These are phyloP conservation scores for Populus deltoides DNA, from an alignment of 345 rosid species.

Conservation along the genomic window DNA sequence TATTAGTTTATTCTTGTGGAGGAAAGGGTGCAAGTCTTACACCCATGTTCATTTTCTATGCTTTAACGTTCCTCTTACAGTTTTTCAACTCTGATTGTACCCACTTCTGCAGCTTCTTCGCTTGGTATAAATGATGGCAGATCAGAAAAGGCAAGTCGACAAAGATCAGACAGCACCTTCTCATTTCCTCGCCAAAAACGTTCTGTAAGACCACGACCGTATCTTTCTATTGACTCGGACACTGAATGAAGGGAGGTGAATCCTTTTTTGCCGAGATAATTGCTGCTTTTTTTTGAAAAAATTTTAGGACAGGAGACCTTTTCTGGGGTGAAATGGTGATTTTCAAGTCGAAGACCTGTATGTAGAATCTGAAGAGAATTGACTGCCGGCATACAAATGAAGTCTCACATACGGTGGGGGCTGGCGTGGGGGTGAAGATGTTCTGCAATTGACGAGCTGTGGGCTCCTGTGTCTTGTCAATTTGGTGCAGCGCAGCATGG, in stretches of 20 bases:
- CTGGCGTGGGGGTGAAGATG: neutral
- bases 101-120: slow-evolving; percentile 66
- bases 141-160: slow-evolving; percentile 61
- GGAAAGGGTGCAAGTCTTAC: slow-evolving; percentile 2
- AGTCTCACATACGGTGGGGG: neutral
- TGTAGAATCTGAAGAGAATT: slow-evolving; percentile 3
- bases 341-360: neutral
- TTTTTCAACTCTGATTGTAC: slow-evolving; percentile 16
- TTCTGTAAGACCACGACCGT: slow-evolving; percentile 69
- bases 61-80: neutral
- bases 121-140: slow-evolving; percentile 70
- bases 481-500: slow-evolving; percentile 9
- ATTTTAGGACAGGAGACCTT: slow-evolving; percentile 10
- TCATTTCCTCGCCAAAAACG: slow-evolving; percentile 85
- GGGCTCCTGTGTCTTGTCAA: neutral
- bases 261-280: slow-evolving; percentile 10
- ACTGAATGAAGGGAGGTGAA: slow-evolving; percentile 51
- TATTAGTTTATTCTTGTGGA: neutral
- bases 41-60: neutral
- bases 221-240: slow-evolving; percentile 76
- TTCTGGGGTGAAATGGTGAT: slow-evolving; percentile 34
- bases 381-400: neutral
- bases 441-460: slow-evolving; percentile 12
- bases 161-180: slow-evolving; percentile 69
- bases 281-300: slow-evolving; percentile 5